Percentiles rank a stretch among this genome's conserved stretches.
phyloP scores from a whole-genome alignment of 192 early-diverging fungal genomes.

The Podila verticillata region DNA sequence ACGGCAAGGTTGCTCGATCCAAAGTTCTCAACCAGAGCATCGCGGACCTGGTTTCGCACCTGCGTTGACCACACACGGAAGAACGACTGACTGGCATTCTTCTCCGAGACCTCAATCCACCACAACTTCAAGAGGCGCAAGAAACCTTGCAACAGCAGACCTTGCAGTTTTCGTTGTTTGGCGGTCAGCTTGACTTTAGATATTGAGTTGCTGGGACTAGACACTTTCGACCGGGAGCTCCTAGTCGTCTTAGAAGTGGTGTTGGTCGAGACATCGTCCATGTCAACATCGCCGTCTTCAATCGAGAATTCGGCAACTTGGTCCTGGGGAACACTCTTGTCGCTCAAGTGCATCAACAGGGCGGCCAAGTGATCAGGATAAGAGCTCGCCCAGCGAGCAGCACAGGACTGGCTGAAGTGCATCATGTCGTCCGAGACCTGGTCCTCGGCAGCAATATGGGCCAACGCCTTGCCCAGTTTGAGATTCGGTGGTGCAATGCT shows the following conservation, averaged over 20 bases:
- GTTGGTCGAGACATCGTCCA: slow-evolving; percentile 9
- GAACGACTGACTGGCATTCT: slow-evolving; percentile 1
- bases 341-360: slow-evolving; percentile 28
- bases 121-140: slow-evolving; percentile 18
- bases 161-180: slow-evolving; percentile 40
- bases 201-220: background rate
- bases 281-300: slow-evolving; percentile 14
- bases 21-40: slow-evolving; percentile 45
- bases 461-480: slow-evolving; percentile 16
- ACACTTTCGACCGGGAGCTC: slow-evolving; percentile 10
- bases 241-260: background rate
- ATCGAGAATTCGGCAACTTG: background rate
- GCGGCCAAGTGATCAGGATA: slow-evolving; percentile 32
- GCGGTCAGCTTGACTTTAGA: slow-evolving; percentile 25
- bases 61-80: slow-evolving; percentile 21
- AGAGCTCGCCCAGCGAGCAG: slow-evolving; percentile 12
- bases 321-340: slow-evolving; percentile 23
- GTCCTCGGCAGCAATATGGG: slow-evolving; percentile 13
- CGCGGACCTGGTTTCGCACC: slow-evolving; percentile 25
- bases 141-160: slow-evolving; percentile 5
- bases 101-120: slow-evolving; percentile 14
- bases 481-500: slow-evolving; percentile 13
- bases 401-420: slow-evolving; percentile 15
- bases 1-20: slow-evolving; percentile 34
- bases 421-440: slow-evolving; percentile 29